These are phyloP conservation scores for Phyllosticta paracitricarpa DNA, from an alignment of 2,329 filamentous ascomycete species.

Conservation along the genomic window DNA sequence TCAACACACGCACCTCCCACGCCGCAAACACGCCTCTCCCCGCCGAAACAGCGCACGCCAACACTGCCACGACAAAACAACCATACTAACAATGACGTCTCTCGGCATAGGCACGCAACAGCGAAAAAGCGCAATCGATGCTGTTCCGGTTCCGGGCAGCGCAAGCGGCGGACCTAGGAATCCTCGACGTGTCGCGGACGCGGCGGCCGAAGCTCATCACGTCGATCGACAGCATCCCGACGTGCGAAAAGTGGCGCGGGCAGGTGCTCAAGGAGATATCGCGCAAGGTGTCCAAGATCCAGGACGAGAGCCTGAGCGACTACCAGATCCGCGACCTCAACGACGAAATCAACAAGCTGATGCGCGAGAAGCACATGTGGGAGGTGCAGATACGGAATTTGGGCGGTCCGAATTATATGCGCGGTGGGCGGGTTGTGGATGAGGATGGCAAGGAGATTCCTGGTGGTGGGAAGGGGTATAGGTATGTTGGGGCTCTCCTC, in stretches of 20 bases:
- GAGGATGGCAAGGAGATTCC: conserved; percentile 47
- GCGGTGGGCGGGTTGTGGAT: conserved; percentile 47
- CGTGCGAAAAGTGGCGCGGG: conserved; percentile 95
- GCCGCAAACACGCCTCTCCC: neutral
- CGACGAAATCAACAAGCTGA: conserved; percentile 98
- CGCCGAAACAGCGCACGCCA: neutral
- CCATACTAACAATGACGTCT: conserved; percentile 13
- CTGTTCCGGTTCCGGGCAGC: conserved; percentile 98
- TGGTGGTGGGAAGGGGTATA: conserved; percentile 76
- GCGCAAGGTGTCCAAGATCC: conserved; percentile 92
- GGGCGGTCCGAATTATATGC: conserved; percentile 96
- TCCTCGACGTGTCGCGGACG: conserved; percentile 84
- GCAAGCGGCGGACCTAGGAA: conserved; percentile 90
- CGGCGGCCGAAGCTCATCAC: conserved; percentile 88
- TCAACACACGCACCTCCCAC: neutral
- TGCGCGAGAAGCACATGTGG: conserved; percentile 99
- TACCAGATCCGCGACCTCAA: conserved; percentile 97
- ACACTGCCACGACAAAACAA: neutral
- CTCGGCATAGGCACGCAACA: conserved; percentile 72
- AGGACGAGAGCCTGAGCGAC: conserved; percentile 83
- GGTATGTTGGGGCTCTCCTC: conserved; percentile 26
- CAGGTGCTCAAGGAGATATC: conserved; percentile 96
- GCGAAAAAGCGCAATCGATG: conserved; percentile 98
- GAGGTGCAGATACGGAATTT: conserved; percentile 91
- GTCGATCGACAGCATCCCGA: conserved; percentile 69